Percentiles rank a stretch among this genome's conserved stretches.
Evolutionary conservation across 805 yeast species (phyloP).

Genomic region (Komagataella kurtzmanii): DNA sequence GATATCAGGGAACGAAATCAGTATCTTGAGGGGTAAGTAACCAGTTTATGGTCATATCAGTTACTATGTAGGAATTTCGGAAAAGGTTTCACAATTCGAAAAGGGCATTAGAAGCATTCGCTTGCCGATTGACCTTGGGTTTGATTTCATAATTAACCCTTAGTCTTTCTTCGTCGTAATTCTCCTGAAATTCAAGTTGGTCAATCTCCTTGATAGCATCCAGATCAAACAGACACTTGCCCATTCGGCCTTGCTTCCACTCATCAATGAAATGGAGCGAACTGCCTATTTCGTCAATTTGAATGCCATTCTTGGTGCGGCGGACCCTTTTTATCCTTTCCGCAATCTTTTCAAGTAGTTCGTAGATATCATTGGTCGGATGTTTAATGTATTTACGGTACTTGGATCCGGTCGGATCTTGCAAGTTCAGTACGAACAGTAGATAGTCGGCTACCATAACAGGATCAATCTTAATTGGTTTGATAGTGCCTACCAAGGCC

Average conservation of each 20-base stretch:
- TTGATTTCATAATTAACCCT: conserved; percentile 5
- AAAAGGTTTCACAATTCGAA: not conserved
- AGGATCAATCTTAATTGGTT: conserved; percentile 61
- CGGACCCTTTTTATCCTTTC: conserved; percentile 16
- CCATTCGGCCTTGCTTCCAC: conserved; percentile 44
- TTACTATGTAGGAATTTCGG: too few relatives aligned
- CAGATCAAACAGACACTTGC: conserved; percentile 18
- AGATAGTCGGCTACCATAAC: conserved; percentile 78
- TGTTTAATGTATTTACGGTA: conserved; percentile 32
- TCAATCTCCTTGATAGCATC: conserved; percentile 6
- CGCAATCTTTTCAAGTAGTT: conserved; percentile 37
- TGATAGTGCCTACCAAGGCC: conserved; percentile 65
- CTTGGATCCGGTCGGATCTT: conserved; percentile 29
- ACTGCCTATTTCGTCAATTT: conserved; percentile 38
- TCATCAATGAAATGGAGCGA: conserved; percentile 51
- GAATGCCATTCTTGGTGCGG: conserved; percentile 13
- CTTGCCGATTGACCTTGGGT: not conserved
- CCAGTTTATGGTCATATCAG: too few relatives aligned
- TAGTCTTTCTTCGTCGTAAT: conserved; percentile 5
- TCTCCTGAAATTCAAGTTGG: conserved; percentile 4
- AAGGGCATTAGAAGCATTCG: conserved; percentile 1
- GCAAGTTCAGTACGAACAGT: conserved; percentile 58
- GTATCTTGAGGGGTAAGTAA: too few relatives aligned
- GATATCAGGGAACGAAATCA: not conserved
- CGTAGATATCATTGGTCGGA: conserved; percentile 65